These are phyloP conservation scores for Shiraia bambusicola DNA, from an alignment of 2,329 filamentous ascomycete genomes.

Conservation along the genomic window DNA sequence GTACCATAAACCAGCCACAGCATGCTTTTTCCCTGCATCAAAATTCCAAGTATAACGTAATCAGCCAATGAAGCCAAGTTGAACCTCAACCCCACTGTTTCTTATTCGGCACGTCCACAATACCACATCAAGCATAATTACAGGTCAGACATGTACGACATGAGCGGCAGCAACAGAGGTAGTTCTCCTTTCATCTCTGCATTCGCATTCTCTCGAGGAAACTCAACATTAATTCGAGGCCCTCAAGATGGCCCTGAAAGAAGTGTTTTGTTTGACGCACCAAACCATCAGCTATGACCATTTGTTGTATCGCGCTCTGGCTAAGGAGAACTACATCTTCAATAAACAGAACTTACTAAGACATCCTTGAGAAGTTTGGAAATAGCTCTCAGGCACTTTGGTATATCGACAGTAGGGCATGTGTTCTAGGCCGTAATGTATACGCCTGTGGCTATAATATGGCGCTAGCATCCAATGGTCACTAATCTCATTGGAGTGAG, in stretches of 20 bases:
- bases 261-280: not conserved
- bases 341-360: not conserved
- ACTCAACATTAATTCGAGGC: not conserved
- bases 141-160: not conserved
- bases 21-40: no score
- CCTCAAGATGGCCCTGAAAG: conserved; percentile 2
- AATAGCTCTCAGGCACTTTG: no score
- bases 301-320: not conserved
- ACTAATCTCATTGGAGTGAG: no score
- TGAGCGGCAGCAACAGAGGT: not conserved
- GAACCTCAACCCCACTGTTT: no score
- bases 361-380: no score
- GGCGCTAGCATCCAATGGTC: not conserved
- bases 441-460: not conserved
- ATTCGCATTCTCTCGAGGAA: conserved; percentile 1
- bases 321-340: not conserved
- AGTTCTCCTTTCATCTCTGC: not conserved
- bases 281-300: not conserved
- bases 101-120: no score
- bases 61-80: no score
- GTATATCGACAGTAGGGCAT: no score
- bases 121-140: no score
- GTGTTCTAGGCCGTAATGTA: not conserved
- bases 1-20: no score
- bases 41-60: no score